Base-by-base conservation (phyloP, 345 rosid genomes). In the Pugionium dolabratum region DNA sequence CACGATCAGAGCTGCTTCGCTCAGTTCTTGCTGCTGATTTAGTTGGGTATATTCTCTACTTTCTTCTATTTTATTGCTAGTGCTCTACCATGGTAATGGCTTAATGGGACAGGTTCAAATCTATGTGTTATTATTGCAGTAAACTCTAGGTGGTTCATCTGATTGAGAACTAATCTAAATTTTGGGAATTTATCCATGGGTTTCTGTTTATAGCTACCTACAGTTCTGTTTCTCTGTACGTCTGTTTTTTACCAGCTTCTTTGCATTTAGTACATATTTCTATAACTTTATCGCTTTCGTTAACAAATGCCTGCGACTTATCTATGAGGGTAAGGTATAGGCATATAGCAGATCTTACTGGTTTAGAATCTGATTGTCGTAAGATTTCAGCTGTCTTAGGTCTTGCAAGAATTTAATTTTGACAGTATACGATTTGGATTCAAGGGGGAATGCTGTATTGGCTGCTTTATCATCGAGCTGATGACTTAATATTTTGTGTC, bases 11-110 rank as follows among this genome's bases (percentile, higher is more conserved):
- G 82, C 85, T 95, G 47, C 79, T 95, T 73, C 95, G 80, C 54
- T 85, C 99, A 2, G 99, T 95, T 81, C 96, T 95, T 75, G 96
- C 96, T 25, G 96, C 99, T 52, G 99, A 95, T 77, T 80, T 95
- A 76, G 99, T 91, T 54, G 99, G 99, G 99, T 91, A 78, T 81
- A 84, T n/a, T 45, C 74, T 69, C 70, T 47, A 37, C 69, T 52
- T 63, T 46, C n/a, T 48, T 72, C 32, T 31, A 49, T 45, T 30
- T 48, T 18, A 18, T 64, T 52, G 34, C 52, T 43, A 56, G 6
- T 39, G 10, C 5, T 61, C 3, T 61, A 18, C 25, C 31, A 31
- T 57, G 37, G 51, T 57, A 42, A 2, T 64, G 66, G 37, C 10
- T 51, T 47, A 40, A 1, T 35, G 32, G 44, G 42, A 54, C 64